phyloP scores from a whole-genome alignment of 2,329 filamentous ascomycete genomes.

The Neopestalotiopsis clavispora region DNA sequence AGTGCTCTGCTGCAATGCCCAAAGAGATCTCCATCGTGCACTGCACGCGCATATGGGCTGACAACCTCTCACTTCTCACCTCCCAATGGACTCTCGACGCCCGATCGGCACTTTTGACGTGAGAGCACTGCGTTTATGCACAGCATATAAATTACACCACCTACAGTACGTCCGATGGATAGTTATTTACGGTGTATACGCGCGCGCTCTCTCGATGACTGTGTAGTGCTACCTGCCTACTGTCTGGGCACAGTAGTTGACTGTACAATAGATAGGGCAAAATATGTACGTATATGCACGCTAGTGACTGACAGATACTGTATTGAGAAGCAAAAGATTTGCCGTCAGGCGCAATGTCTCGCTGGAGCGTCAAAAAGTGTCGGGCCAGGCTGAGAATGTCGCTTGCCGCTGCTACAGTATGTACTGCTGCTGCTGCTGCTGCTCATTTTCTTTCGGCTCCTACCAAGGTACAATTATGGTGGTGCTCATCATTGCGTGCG shows the following conservation, averaged over 20 bases:
- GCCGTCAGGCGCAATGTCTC: too few relatives aligned
- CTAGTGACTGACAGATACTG: conserved; percentile 10
- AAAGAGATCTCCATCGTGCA: conserved; percentile 5
- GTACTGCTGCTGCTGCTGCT: background rate
- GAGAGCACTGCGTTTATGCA: conserved; percentile 7
- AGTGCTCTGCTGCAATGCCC: conserved; percentile 10
- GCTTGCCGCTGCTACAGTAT: conserved; percentile 12
- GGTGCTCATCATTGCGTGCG: background rate
- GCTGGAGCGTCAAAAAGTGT: background rate
- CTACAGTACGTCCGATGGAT: background rate
- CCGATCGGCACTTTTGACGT: conserved; percentile 13
- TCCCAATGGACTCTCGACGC: background rate
- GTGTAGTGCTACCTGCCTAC: too few relatives aligned
- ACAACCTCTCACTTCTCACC: background rate
- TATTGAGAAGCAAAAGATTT: too few relatives aligned
- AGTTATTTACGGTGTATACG: conserved; percentile 3
- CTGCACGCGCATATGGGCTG: background rate
- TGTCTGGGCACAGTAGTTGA: too few relatives aligned
- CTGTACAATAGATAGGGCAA: too few relatives aligned
- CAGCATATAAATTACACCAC: conserved; percentile 5
- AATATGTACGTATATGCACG: too few relatives aligned
- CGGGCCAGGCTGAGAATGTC: conserved; percentile 12
- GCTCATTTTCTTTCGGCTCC: background rate
- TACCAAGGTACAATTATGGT: background rate
- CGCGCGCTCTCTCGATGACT: background rate